A percentile compares a stretch with the other conserved stretches of the same genome.
Conservation (phyloP, 164 flowering plant species). For the Aristolochia californica region DNA sequence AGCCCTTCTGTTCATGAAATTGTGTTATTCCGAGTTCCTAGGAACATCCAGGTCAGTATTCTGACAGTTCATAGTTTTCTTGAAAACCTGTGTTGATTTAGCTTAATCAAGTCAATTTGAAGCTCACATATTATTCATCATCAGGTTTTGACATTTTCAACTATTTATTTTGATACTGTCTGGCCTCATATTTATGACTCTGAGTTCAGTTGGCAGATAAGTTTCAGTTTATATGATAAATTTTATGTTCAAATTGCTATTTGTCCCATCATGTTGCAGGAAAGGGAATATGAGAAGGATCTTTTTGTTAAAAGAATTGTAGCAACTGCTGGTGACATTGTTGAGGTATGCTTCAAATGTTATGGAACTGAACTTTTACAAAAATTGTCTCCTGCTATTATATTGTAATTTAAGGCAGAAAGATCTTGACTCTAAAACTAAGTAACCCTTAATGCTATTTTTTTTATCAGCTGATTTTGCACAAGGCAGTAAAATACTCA, state of each 20-base stretch:
- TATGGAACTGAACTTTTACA: not conserved
- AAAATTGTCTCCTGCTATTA: not conserved
- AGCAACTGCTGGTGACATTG: constrained; percentile 46
- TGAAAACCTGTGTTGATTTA: not conserved
- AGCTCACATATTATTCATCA: not conserved
- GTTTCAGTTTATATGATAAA: not conserved
- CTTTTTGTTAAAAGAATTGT: constrained; percentile 45
- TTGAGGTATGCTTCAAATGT: constrained; percentile 27
- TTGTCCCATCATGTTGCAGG: constrained; percentile 6
- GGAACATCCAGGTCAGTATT: constrained; percentile 26
- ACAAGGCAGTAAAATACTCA: too few species aligned
- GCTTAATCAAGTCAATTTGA: not conserved
- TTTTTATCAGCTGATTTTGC: too few species aligned
- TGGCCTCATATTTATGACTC: not conserved
- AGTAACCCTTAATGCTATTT: too few species aligned
- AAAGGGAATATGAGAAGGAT: constrained; percentile 15
- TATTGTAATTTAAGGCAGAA: not conserved
- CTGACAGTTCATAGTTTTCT: not conserved
- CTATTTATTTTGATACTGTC: not conserved
- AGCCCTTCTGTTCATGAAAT: constrained; percentile 33
- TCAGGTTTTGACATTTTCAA: not conserved
- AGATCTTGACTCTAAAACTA: too few species aligned
- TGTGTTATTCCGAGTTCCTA: constrained; percentile 32
- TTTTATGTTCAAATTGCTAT: not conserved
- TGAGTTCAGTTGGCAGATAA: not conserved